Base-by-base conservation (phyloP, 352 stramenopile genomes). In the Phytopythium delawarense region DNA sequence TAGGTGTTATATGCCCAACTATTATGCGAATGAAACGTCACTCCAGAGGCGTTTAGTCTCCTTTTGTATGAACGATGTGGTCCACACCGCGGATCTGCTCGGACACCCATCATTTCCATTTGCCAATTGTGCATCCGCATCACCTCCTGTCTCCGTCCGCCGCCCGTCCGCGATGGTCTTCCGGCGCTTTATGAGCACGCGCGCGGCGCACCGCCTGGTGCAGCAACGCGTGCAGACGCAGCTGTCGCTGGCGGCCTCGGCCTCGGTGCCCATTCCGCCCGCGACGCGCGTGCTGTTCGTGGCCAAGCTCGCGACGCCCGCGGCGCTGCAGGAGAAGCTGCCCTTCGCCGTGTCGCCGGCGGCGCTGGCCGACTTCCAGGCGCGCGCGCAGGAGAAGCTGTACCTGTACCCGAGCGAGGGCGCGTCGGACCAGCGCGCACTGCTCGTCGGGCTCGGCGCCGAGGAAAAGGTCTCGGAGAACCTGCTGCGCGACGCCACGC, bases 401-500 rank as follows among this genome's bases (percentile, higher is more conserved):
- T 86, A 88, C 56, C 62, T 93, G 44, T 93, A 95, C 57, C 81
- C 86, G 42, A 87, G 57, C 39, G 63, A 61, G 11, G 74, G 83
- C 44, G 64, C 75, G 30, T 70, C 63, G 9, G 59, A 71, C 61
- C 72, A 87, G 44, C 86, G 84, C 50, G 72, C 88, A 59, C 69
- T 95, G 59, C 79, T 95, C 4, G 78, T 95, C 34, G 86, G 86
- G 12, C 78, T 95, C 25, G 86, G 86, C 53, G 78, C 79, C 28
- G 76, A 66, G 30, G 72, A 81, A 7, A 89, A 89, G 54, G 68
- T 95, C 44, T 77, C 79, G 50, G 81, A 87, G 58, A 69, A 76
- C 18, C 67, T 79, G 56, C 69, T 95, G 59, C 83, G 86, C 23
- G 75, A 87, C 42, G 84, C 84, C 30, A 88, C 81, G 18, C 78